phyloP scores from a whole-genome alignment of 352 stramenopile species.

The Globisporangium ultimum region DNA sequence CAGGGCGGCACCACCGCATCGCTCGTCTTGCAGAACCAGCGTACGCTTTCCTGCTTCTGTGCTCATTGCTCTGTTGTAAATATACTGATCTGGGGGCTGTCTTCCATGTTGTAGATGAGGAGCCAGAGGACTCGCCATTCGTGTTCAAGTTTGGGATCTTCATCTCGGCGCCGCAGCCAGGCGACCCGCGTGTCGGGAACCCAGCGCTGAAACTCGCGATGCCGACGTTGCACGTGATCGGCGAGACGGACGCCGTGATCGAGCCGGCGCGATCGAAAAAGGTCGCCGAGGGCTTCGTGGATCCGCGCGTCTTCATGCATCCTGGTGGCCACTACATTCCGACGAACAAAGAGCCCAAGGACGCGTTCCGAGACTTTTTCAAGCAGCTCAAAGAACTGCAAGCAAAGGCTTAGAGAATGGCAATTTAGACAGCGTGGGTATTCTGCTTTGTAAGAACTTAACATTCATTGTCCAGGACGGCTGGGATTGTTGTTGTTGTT shows the following conservation, averaged over 20 bases:
- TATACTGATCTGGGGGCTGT: neutral
- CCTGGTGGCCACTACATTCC: slow-evolving; percentile 82
- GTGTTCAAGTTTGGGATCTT: slow-evolving; percentile 76
- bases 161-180: slow-evolving; percentile 45
- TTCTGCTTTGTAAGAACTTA: no score
- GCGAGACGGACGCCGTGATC: slow-evolving; percentile 73
- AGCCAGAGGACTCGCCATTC: slow-evolving; percentile 43
- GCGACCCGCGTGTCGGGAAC: slow-evolving; percentile 42
- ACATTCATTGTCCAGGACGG: slow-evolving; percentile 4
- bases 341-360: slow-evolving; percentile 81
- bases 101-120: slow-evolving; percentile 20
- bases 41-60: slow-evolving; percentile 19
- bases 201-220: slow-evolving; percentile 42
- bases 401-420: neutral
- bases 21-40: slow-evolving; percentile 65
- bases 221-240: slow-evolving; percentile 80
- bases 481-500: neutral
- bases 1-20: slow-evolving; percentile 74
- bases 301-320: slow-evolving; percentile 58
- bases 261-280: slow-evolving; percentile 47
- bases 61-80: neutral
- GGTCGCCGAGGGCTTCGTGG: slow-evolving; percentile 49
- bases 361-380: slow-evolving; percentile 68
- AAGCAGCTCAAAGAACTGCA: slow-evolving; percentile 32
- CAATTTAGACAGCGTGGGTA: no score